Percentiles rank a stretch among this genome's conserved stretches.
Evolutionary conservation across 257 asterid species (phyloP).

Genomic region (Nicotiana benthamiana): DNA sequence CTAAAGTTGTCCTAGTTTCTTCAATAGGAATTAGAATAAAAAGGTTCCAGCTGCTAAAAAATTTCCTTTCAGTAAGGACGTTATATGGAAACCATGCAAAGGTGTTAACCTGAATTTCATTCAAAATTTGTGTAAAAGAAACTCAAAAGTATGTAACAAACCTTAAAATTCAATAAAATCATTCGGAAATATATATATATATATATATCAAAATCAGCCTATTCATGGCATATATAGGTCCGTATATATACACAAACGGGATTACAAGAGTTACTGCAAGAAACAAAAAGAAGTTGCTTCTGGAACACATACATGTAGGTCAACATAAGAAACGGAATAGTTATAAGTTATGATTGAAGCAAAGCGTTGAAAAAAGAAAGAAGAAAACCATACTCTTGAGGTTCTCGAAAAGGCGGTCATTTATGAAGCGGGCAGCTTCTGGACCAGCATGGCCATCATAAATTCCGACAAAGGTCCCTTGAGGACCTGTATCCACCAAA

Average conservation of each 20-base stretch:
- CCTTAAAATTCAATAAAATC: not conserved
- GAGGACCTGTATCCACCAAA: not conserved
- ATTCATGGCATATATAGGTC: not conserved
- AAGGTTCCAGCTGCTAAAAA: no score
- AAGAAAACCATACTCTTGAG: conserved; percentile 43
- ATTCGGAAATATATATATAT: no score
- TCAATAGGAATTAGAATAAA: not conserved
- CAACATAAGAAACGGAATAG: not conserved
- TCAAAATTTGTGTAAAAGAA: not conserved
- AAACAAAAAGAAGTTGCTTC: not conserved
- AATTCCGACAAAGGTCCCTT: not conserved
- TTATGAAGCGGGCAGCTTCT: not conserved
- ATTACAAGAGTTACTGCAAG: not conserved
- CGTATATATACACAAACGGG: not conserved
- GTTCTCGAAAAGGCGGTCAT: not conserved
- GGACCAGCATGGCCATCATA: not conserved
- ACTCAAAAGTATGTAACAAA: not conserved
- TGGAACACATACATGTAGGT: not conserved
- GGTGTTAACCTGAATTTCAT: not conserved
- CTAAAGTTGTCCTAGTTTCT: not conserved
- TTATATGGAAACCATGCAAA: not conserved
- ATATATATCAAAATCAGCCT: no score
- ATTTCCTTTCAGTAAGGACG: not conserved
- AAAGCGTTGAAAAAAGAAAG: not conserved
- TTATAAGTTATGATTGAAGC: not conserved